Percentiles rank a stretch among this genome's conserved stretches.
phyloP scores from a whole-genome alignment of 257 asterid genomes.

The Solanum bukasovii region DNA sequence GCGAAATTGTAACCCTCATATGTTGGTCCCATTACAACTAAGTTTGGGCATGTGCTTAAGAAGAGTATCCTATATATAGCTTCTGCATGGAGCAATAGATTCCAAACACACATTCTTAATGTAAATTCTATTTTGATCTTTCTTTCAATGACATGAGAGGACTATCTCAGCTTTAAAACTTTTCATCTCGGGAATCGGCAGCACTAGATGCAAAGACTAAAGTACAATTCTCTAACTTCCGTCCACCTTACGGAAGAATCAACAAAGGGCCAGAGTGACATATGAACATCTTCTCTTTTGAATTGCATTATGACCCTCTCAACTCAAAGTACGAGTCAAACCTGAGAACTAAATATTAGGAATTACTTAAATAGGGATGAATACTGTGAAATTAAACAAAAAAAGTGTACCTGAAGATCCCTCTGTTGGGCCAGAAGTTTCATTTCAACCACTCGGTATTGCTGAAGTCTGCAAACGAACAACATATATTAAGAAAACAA shows the following conservation, averaged over 20 bases:
- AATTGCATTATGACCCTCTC: background rate
- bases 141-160: background rate
- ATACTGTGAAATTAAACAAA: background rate
- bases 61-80: background rate
- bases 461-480: conserved; percentile 35
- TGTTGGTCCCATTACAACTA: background rate
- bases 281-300: background rate
- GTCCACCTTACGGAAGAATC: background rate
- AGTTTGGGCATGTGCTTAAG: background rate
- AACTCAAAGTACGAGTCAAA: background rate
- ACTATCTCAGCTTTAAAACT: background rate
- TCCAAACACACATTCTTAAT: background rate
- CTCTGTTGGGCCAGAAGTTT: conserved; percentile 53
- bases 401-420: conserved; percentile 45
- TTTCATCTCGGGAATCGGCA: background rate
- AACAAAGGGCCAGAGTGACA: background rate
- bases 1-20: background rate
- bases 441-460: conserved; percentile 51
- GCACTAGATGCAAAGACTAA: background rate
- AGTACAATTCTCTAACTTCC: background rate
- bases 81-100: background rate
- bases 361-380: background rate
- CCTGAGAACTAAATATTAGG: background rate
- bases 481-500: background rate
- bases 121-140: background rate